These are phyloP conservation scores for Colletotrichum phormii DNA, from an alignment of 2,329 filamentous ascomycete genomes.

Conservation along the genomic window DNA sequence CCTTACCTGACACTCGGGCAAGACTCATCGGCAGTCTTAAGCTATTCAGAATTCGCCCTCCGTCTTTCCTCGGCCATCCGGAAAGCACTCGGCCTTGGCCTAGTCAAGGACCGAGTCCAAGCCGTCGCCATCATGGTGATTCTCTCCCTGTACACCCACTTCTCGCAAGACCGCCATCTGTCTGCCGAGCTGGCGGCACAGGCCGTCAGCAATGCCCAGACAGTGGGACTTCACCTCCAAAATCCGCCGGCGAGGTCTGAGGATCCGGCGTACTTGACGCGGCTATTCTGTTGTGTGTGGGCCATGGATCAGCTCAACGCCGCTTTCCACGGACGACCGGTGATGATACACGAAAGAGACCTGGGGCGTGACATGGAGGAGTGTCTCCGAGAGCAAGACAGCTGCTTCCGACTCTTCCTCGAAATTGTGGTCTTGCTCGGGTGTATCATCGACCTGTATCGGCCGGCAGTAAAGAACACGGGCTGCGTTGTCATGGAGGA, in stretches of 20 bases:
- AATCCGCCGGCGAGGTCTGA: constrained; percentile 39
- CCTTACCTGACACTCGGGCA: constrained; percentile 35
- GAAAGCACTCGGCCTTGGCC: constrained; percentile 18
- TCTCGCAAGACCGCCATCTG: constrained; percentile 34
- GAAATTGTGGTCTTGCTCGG: constrained; percentile 39
- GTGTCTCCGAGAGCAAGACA: constrained; percentile 38
- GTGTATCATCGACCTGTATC: constrained; percentile 40
- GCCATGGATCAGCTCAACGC: constrained; percentile 41
- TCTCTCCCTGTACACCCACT: constrained; percentile 42
- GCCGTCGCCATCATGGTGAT: constrained; percentile 47
- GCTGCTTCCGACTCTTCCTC: constrained; percentile 41
- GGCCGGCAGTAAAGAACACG: constrained; percentile 31
- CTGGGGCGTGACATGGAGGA: constrained; percentile 38
- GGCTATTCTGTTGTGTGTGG: constrained; percentile 42
- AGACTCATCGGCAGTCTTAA: constrained; percentile 17
- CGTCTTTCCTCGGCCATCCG: constrained; percentile 34
- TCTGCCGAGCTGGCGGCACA: constrained; percentile 39
- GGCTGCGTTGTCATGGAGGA: constrained; percentile 31
- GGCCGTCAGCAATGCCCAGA: constrained; percentile 40
- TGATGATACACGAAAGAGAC: constrained; percentile 41
- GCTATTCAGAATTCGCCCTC: constrained; percentile 30
- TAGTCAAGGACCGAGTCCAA: constrained; percentile 33
- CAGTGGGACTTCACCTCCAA: constrained; percentile 40
- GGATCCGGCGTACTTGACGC: constrained; percentile 32
- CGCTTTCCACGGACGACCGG: constrained; percentile 40